Base-by-base conservation (phyloP, 345 rosid species). In the Citropsis articulata region DNA sequence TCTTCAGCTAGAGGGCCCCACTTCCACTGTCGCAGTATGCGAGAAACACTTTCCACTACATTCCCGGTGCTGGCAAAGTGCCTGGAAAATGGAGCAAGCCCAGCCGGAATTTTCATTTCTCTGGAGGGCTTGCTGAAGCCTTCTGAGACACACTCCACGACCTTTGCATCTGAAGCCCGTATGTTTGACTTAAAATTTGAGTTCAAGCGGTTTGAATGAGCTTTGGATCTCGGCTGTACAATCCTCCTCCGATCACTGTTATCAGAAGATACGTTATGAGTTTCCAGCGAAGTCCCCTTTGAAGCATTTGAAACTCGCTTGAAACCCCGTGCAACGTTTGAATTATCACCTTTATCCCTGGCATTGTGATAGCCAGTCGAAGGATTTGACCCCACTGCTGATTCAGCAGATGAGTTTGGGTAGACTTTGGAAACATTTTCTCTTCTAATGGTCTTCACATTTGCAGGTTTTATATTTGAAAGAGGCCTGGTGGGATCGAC, bases 1-100 rank as follows among this genome's bases (percentile, higher is more conserved):
- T 86, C 90, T 88, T 91, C 93, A 1, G 92, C 89, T 8, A 90
- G 87, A 78, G 95, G 83, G 22, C 97, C 93, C 98, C 98, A 95
- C 75, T 86, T 88, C 73, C 83, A 72, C 75, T 81, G 86, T 77
- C 76, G 82, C 75, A 95, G 73, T 76, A 92, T 79, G 55, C 75
- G 82, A 56, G 86, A 89, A 78, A 90, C 91, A 56, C 78, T 88
- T 84, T 87, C 95, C 72, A 91, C 94, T 4, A 84, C 74, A 75
- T 84, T 81, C 64, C 86, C 79, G 13, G 24, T 55, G 81, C 81
- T 74, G 5, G 81, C 57, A 61, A 82, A 84, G 48, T 88, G 91
- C 84, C 92, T 83, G 74, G 85, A 65, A 68, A 77, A 68, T 45
- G 89, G 76, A 73, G 84, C 80, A 56, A 79, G 70, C 69, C 81